Conservation (phyloP, 1,139 yeast genomes). For the Suhomyces wounanorum region DNA sequence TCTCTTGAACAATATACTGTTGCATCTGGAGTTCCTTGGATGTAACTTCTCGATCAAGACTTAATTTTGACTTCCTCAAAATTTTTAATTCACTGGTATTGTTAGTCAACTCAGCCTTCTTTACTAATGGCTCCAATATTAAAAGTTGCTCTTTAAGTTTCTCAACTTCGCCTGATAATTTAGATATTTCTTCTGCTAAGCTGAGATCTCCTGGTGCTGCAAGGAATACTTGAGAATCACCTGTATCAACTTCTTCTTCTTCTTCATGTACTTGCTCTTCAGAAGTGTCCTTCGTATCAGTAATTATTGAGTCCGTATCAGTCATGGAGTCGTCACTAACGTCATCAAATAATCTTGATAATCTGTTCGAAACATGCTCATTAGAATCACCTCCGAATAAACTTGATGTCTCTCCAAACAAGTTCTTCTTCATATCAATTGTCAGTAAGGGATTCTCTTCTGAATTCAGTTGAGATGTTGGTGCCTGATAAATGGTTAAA, state of each 20-base stretch:
- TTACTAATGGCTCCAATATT: slow-evolving; percentile 64
- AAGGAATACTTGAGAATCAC: slow-evolving; percentile 36
- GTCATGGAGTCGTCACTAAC: slow-evolving; percentile 35
- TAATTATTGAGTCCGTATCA: slow-evolving; percentile 33
- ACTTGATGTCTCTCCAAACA: slow-evolving; percentile 40
- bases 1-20: slow-evolving; percentile 81
- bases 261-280: slow-evolving; percentile 14
- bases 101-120: slow-evolving; percentile 82
- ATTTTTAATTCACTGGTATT: slow-evolving; percentile 69
- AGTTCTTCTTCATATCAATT: slow-evolving; percentile 30
- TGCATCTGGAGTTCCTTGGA: slow-evolving; percentile 74
- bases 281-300: slow-evolving; percentile 22
- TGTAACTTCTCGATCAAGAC: slow-evolving; percentile 69
- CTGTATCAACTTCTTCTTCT: slow-evolving; percentile 6
- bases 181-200: slow-evolving; percentile 64
- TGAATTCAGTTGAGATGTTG: background rate
- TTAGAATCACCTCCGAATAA: slow-evolving; percentile 27
- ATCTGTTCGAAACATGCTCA: slow-evolving; percentile 17
- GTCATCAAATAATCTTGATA: slow-evolving; percentile 40
- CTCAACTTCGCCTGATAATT: slow-evolving; percentile 58
- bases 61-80: slow-evolving; percentile 62
- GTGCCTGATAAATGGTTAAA: background rate
- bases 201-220: slow-evolving; percentile 75
- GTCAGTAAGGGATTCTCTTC: slow-evolving; percentile 15
- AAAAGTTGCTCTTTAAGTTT: slow-evolving; percentile 61